Conservation (phyloP, 2,329 filamentous ascomycete genomes). For the Ramichloridium luteum region DNA sequence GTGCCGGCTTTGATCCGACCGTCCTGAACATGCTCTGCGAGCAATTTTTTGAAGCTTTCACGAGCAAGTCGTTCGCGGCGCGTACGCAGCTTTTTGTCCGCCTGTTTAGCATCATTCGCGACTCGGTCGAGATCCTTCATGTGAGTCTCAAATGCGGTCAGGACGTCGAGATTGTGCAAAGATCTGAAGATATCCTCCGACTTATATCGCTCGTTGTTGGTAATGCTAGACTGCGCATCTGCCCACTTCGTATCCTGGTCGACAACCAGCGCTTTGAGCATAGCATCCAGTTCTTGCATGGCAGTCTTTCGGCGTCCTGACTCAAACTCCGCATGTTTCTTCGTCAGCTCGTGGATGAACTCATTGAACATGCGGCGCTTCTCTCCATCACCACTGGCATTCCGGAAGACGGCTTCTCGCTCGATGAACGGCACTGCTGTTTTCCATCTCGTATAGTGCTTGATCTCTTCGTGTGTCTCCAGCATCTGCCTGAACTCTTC, state of each 20-base stretch:
- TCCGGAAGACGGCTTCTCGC: constrained; percentile 88
- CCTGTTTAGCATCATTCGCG: constrained; percentile 83
- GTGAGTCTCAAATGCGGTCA: constrained; percentile 88
- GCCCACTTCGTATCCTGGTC: constrained; percentile 93
- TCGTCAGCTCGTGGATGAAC: constrained; percentile 77
- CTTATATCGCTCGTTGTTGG: constrained; percentile 64
- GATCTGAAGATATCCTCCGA: constrained; percentile 73
- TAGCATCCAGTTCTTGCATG: constrained; percentile 66
- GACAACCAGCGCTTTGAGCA: constrained; percentile 68
- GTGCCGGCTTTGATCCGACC: constrained; percentile 80
- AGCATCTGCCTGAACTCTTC: constrained; percentile 89
- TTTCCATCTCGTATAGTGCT: constrained; percentile 94
- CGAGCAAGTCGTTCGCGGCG: constrained; percentile 77
- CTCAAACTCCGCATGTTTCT: constrained; percentile 65
- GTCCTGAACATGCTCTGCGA: constrained; percentile 59
- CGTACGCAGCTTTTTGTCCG: constrained; percentile 68
- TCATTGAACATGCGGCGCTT: constrained; percentile 85
- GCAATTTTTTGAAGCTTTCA: constrained; percentile 63
- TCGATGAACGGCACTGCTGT: constrained; percentile 89
- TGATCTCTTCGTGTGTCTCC: constrained; percentile 90
- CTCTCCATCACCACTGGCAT: constrained; percentile 76
- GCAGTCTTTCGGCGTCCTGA: constrained; percentile 61
- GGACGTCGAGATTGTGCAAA: constrained; percentile 76
- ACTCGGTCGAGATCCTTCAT: constrained; percentile 83
- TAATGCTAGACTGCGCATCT: constrained; percentile 72